These are phyloP conservation scores for Asterochloris sp. DNA, from an alignment of 139 green algal genomes.

Conservation along the genomic window DNA sequence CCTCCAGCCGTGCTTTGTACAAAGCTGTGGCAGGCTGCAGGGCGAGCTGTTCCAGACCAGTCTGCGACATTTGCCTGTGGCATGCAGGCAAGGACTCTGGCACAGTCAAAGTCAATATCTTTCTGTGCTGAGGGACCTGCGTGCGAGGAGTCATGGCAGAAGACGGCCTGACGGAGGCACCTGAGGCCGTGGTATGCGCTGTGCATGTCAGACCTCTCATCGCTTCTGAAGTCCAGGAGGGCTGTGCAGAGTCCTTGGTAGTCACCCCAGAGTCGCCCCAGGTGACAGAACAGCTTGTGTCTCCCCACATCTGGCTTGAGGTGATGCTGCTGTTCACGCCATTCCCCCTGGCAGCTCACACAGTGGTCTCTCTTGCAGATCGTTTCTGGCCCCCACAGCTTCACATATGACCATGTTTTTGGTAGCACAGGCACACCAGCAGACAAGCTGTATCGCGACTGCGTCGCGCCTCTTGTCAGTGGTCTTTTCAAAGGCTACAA, in stretches of 20 bases:
- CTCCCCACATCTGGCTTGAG: background rate
- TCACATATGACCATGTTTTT: conserved; percentile 86
- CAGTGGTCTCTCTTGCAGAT: conserved; percentile 34
- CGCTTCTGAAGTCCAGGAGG: conserved; percentile 58
- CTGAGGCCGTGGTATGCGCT: conserved; percentile 55
- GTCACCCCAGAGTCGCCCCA: conserved; percentile 66
- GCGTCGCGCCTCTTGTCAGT: conserved; percentile 77
- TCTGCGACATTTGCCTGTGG: background rate
- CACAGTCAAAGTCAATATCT: background rate
- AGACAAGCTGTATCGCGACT: conserved; percentile 59
- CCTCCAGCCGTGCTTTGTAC: no score
- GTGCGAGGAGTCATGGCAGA: background rate
- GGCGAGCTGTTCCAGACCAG: background rate
- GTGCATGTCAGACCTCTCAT: conserved; percentile 87
- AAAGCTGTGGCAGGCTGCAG: no score
- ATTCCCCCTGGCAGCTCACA: background rate
- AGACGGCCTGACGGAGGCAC: background rate
- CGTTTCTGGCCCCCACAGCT: conserved; percentile 49
- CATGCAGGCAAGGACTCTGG: background rate
- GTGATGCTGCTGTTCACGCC: background rate
- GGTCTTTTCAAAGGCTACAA: conserved; percentile 92
- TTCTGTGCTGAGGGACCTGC: background rate
- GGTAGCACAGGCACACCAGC: conserved; percentile 34
- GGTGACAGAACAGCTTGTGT: conserved; percentile 34
- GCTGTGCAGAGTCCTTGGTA: conserved; percentile 60